Base-by-base conservation (phyloP, 768 basidiomycete genomes). In the Amylocystis lapponica region DNA sequence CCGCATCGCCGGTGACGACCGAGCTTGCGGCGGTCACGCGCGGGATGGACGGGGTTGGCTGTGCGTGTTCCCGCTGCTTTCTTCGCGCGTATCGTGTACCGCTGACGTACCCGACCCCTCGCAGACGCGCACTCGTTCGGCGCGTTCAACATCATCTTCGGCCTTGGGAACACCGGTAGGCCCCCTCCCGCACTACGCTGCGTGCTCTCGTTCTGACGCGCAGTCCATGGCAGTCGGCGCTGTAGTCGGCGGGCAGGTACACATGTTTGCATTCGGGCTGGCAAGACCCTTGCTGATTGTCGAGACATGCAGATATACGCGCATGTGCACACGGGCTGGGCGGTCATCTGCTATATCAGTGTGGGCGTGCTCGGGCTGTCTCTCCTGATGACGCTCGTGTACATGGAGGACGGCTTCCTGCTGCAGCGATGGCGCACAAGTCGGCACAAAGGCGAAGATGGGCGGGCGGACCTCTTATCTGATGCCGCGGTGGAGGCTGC, bases 51-150 rank as follows among this genome's bases (percentile, higher is more conserved):
- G 83, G 83, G 3, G 68, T 88, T 26, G 86, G 85, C 22, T 88
- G 84, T 79, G 54, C 57, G 81, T 19, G 17, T 49, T 2, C 7
- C 3, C 16, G 25, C 27, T 17, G 33, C 17, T 35, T 17, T 34
- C 32, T 35, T 35, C 31, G 47, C 32, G 9, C 50, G 10, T 27
- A 27, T 6, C 26, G 13, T 7, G 16, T 29, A 36, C 38, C 27
- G 39, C 29, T 41, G 21, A 6, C 22, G n/a, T 9, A 19, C 35
- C 6, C 35, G 27, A 19, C 10, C 16, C 3, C 31, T 45, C n/a
- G 26, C 51, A 87, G 85, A 81, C 59, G 85, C 74, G 1, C 84
- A 87, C 53, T 70, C 83, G 4, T 88, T 85, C 52, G 85, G 78
- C 3, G 78, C 77, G 1, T 85, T 85, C 56, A 88, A 86, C 62